Conservation (phyloP, 768 basidiomycete species). For the Boletus eberwhitei region DNA sequence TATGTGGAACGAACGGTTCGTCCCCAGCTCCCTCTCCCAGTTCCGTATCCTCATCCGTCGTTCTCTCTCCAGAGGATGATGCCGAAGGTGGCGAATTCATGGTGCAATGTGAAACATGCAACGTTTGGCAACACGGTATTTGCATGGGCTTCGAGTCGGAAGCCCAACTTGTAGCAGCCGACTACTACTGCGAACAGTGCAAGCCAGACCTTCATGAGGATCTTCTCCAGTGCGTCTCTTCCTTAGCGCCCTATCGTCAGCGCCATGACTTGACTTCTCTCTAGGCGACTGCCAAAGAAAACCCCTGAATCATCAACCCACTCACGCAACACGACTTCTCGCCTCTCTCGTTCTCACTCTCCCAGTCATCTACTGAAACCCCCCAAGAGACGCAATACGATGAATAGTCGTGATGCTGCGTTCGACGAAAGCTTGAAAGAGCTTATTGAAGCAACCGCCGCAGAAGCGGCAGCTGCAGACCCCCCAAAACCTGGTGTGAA, state of each 20-base stretch:
- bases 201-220: constrained; percentile 82
- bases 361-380: constrained; percentile 58
- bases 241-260: constrained; percentile 12
- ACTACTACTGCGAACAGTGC: constrained; percentile 95
- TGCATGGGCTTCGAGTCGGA: constrained; percentile 92
- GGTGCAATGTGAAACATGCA: constrained; percentile 96
- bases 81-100: constrained; percentile 90
- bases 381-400: constrained; percentile 90
- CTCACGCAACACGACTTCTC: constrained; percentile 57
- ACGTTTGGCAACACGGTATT: constrained; percentile 96
- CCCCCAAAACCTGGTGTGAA: constrained; percentile 32
- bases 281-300: constrained; percentile 61
- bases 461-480: constrained; percentile 61
- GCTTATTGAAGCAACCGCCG: constrained; percentile 69
- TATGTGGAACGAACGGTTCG: constrained; percentile 80
- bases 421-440: constrained; percentile 87
- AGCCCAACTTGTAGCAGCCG: constrained; percentile 66
- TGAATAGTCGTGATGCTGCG: constrained; percentile 95
- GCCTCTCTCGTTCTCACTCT: constrained; percentile 74
- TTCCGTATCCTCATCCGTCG: constrained; percentile 24
- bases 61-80: constrained; percentile 56
- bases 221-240: constrained; percentile 66
- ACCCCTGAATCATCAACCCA: constrained; percentile 62
- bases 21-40: constrained; percentile 15
- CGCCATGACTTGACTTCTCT: constrained; percentile 16